Evolutionary conservation across 202 grass and related monocot species (phyloP).

Genomic region (Alloteropsis angusta): DNA sequence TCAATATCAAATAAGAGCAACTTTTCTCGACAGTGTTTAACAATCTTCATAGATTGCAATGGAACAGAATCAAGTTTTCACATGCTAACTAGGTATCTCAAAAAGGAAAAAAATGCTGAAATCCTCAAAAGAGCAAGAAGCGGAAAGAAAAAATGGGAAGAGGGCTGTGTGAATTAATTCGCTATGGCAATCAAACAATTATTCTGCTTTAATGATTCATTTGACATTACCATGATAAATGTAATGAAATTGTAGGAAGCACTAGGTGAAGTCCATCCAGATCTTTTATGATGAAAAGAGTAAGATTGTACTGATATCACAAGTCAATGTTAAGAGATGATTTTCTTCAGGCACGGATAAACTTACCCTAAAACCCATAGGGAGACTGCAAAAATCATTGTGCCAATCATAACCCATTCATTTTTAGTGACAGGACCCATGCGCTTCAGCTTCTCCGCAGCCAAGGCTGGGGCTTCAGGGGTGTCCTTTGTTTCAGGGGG

Average conservation of each 20-base stretch:
- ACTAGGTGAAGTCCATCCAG: background rate
- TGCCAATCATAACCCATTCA: slow-evolving; percentile 85
- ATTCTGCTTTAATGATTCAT: background rate
- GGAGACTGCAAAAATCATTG: slow-evolving; percentile 80
- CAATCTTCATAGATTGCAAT: background rate
- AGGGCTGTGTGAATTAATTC: background rate
- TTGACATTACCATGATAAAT: background rate
- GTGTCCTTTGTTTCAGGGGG: slow-evolving; percentile 88
- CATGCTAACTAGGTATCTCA: background rate
- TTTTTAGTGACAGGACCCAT: slow-evolving; percentile 88
- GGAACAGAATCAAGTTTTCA: background rate
- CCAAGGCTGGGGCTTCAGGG: slow-evolving; percentile 78
- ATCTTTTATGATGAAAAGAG: background rate
- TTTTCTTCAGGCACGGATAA: background rate
- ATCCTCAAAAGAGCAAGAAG: background rate
- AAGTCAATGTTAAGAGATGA: background rate
- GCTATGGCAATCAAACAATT: background rate
- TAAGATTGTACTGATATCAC: background rate
- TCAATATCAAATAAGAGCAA: background rate
- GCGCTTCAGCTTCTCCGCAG: slow-evolving; percentile 60
- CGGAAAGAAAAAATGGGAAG: background rate
- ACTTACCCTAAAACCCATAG: slow-evolving; percentile 87
- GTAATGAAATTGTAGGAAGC: background rate
- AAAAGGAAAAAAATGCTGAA: background rate
- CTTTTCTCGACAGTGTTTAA: background rate